Percentiles rank a stretch among this genome's conserved stretches.
phyloP scores from a whole-genome alignment of 345 rosid species.

The Gossypium ekmanianum region DNA sequence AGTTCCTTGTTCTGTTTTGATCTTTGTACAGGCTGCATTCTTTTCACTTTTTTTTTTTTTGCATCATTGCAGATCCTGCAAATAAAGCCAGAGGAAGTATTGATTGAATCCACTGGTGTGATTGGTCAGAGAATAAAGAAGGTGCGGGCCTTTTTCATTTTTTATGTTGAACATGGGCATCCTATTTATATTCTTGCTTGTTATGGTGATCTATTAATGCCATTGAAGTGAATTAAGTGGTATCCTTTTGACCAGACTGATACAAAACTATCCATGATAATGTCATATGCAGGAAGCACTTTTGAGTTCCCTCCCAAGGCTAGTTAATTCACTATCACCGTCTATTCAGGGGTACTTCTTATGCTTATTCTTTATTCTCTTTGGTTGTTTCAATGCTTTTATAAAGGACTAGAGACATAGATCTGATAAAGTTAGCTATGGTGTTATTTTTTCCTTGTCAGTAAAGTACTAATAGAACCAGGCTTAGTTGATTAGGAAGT shows the following conservation, averaged over 20 bases:
- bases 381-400: not conserved
- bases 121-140: slow-evolving; percentile 90
- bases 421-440: not conserved
- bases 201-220: slow-evolving; percentile 8
- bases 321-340: slow-evolving; percentile 56
- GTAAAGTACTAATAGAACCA: not conserved
- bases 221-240: not conserved
- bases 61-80: slow-evolving; percentile 50
- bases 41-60: not conserved
- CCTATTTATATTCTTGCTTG: slow-evolving; percentile 1
- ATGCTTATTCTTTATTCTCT: slow-evolving; percentile 3
- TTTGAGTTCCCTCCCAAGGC: slow-evolving; percentile 66
- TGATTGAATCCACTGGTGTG: slow-evolving; percentile 91
- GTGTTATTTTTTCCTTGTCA: slow-evolving; percentile 3
- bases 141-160: slow-evolving; percentile 29
- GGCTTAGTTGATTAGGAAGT: slow-evolving; percentile 3
- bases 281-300: slow-evolving; percentile 62
- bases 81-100: slow-evolving; percentile 57
- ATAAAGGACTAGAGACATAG: not conserved
- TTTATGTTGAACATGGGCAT: not conserved
- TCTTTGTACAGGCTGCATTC: slow-evolving; percentile 9
- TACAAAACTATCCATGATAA: not conserved
- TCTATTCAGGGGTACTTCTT: slow-evolving; percentile 57
- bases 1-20: slow-evolving; percentile 4
- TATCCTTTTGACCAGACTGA: not conserved